Evolutionary conservation across 164 flowering plant genomes (phyloP).

Genomic region (Vitis rupestris): DNA sequence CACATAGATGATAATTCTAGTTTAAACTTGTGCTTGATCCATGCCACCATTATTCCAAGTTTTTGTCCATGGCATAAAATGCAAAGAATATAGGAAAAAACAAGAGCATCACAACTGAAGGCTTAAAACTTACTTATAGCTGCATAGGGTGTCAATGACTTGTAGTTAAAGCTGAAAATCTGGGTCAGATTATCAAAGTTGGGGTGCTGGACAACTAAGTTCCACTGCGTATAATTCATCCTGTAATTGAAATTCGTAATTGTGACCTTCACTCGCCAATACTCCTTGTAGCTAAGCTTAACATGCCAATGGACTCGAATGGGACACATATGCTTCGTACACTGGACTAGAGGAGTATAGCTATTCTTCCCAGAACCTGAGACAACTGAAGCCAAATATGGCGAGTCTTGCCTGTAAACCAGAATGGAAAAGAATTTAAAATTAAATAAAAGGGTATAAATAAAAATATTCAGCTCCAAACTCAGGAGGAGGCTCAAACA

Average conservation of each 20-base stretch:
- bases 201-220: slow-evolving; percentile 72
- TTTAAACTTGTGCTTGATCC: too few species aligned
- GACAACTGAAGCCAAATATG: slow-evolving; percentile 62
- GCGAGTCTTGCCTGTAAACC: slow-evolving; percentile 45
- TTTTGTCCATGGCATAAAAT: neutral
- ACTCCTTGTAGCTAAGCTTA: slow-evolving; percentile 60
- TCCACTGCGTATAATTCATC: slow-evolving; percentile 79
- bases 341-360: slow-evolving; percentile 57
- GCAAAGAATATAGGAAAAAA: slow-evolving; percentile 6
- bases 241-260: slow-evolving; percentile 72
- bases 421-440: neutral
- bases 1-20: too few species aligned
- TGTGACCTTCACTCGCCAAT: slow-evolving; percentile 75
- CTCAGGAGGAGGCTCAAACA: neutral
- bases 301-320: slow-evolving; percentile 81
- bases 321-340: slow-evolving; percentile 83
- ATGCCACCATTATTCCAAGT: too few species aligned
- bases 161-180: slow-evolving; percentile 71
- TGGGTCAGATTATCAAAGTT: slow-evolving; percentile 74
- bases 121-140: slow-evolving; percentile 52
- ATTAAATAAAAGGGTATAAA: neutral
- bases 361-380: slow-evolving; percentile 27
- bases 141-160: slow-evolving; percentile 55
- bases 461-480: neutral
- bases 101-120: neutral